Conservation (phyloP, 257 asterid species). For the Plantago major region DNA sequence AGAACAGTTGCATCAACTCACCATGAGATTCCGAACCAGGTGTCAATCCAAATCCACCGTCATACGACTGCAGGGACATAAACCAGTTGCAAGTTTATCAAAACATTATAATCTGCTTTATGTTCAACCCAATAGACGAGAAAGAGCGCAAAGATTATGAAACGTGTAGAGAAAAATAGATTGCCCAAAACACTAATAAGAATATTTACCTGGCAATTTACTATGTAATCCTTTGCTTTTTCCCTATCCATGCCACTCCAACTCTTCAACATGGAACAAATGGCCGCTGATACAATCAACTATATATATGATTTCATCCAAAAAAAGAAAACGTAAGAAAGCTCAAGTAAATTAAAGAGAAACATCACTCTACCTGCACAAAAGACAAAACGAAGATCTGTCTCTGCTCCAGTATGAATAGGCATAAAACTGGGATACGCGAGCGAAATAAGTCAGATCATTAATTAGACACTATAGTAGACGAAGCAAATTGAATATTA, state of each 20-base stretch:
- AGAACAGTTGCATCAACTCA: constrained; percentile 39
- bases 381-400: constrained; percentile 88
- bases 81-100: constrained; percentile 7
- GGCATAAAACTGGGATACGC: constrained; percentile 75
- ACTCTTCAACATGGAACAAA: constrained; percentile 69
- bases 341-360: constrained; percentile 10
- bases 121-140: background rate
- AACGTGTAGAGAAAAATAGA: constrained; percentile 2
- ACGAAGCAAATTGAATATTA: constrained; percentile 2
- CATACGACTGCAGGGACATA: constrained; percentile 75
- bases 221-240: constrained; percentile 75
- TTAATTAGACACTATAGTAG: constrained; percentile 1
- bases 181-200: background rate
- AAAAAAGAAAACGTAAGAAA: constrained; percentile 9
- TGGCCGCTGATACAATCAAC: constrained; percentile 59
- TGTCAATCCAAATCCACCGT: constrained; percentile 88
- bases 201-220: constrained; percentile 66
- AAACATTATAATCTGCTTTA: constrained; percentile 13
- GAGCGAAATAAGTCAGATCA: constrained; percentile 22
- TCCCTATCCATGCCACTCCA: constrained; percentile 92
- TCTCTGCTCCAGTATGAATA: constrained; percentile 86
- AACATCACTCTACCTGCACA: constrained; percentile 69
- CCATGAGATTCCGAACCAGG: constrained; percentile 98
- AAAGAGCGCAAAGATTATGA: constrained; percentile 6
- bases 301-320: constrained; percentile 14